Percentiles rank a stretch among this genome's conserved stretches.
These are phyloP conservation scores for Metschnikowia cerradonensis DNA, from an alignment of 805 yeast species.

Conservation along the genomic window DNA sequence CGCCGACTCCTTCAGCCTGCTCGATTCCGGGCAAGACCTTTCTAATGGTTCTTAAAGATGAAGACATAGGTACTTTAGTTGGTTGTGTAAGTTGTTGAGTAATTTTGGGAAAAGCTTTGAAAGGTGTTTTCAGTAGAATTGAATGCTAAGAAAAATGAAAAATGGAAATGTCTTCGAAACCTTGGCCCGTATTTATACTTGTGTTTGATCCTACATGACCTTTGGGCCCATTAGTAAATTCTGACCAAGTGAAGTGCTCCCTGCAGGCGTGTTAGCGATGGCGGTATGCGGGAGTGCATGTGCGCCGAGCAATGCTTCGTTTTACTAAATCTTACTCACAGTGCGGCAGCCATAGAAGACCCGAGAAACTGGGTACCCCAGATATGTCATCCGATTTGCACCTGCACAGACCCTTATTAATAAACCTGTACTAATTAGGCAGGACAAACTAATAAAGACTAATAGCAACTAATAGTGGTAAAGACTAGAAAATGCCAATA, in stretches of 20 bases:
- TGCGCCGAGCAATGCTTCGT: background rate
- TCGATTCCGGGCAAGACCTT: conserved; percentile 49
- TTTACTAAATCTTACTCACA: conserved; percentile 1
- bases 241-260: background rate
- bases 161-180: background rate
- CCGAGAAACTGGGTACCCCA: background rate
- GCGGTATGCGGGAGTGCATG: background rate
- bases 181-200: conserved; percentile 1
- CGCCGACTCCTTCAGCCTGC: conserved; percentile 87
- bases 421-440: too few species aligned
- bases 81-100: background rate
- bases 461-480: too few species aligned
- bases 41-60: conserved; percentile 28
- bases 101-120: background rate
- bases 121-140: background rate
- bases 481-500: too few species aligned
- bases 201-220: background rate
- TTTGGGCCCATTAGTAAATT: background rate
- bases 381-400: background rate
- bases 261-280: background rate
- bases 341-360: conserved; percentile 1
- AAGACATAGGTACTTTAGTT: conserved; percentile 11
- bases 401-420: background rate
- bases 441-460: too few species aligned
- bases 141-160: background rate